These are phyloP conservation scores for Cardamine chenopodiifolia DNA, from an alignment of 345 rosid genomes.

Conservation along the genomic window DNA sequence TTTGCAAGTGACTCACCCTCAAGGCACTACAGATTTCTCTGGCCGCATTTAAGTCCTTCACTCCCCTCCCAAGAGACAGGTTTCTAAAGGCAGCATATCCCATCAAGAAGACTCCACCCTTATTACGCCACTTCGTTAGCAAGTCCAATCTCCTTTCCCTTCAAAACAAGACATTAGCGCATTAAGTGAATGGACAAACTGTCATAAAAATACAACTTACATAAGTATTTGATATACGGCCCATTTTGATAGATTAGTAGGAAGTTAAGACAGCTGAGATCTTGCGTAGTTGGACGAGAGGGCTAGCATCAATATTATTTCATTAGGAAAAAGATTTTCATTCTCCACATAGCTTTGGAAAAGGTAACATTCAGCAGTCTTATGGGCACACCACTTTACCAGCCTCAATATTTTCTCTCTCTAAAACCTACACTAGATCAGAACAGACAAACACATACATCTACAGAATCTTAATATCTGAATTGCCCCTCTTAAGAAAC, in stretches of 20 bases:
- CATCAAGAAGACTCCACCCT: constrained; percentile 92
- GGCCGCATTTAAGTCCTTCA: constrained; percentile 71
- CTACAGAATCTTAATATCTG: neutral
- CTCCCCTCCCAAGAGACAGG: constrained; percentile 84
- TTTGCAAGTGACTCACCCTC: constrained; percentile 60
- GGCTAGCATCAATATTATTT: neutral
- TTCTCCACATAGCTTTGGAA: neutral
- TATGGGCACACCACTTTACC: neutral
- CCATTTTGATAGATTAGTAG: neutral
- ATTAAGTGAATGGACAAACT: constrained; percentile 26
- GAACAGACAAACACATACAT: neutral
- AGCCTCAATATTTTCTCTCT: constrained; percentile 1
- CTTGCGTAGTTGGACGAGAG: constrained; percentile 6
- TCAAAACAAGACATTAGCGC: constrained; percentile 35
- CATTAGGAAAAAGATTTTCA: neutral
- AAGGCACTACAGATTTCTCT: constrained; percentile 73
- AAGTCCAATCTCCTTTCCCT: constrained; percentile 86
- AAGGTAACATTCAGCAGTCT: neutral
- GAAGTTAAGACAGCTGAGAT: constrained; percentile 3
- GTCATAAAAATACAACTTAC: constrained; percentile 17
- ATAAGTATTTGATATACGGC: neutral
- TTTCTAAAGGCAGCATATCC: constrained; percentile 92
- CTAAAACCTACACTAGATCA: constrained; percentile 12
- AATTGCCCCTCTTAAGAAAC: neutral
- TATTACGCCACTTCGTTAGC: constrained; percentile 83